Evolutionary conservation across 1,139 yeast species (phyloP), one percentile per base, ranked within the genome.

Genomic region (Yamadazyma siamensis): DNA sequence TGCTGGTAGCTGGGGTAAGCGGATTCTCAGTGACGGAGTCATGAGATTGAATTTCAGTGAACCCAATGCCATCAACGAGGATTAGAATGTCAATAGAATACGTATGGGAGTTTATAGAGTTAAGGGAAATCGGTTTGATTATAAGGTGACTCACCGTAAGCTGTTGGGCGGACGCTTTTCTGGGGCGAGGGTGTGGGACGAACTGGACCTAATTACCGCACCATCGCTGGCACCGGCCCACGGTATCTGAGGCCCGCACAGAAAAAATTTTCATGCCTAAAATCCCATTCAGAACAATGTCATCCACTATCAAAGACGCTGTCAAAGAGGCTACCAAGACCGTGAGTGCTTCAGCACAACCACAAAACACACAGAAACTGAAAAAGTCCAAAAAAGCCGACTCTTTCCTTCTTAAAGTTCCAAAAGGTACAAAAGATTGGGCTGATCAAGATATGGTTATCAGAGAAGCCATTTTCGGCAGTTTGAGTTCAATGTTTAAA

Each of bases 391-490:
- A 32, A 17, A 34, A 34, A 15, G 19, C 21, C 12, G 31, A 28
- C 19, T 13, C 56, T 21, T 86, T 84, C 56, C 74, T 83, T 39
- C 71, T 91, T 52, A 91, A 91, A 60, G 87, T 95, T 27, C 97
- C 98, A 33, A 91, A 89, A 59, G 98, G 98, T 43, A 91, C 98
- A 47, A 85, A 85, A 56, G 98, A 91, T 59, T 91, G 98, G 98
- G 84, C 95, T 43, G 98, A 91, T 48, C 84, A 84, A 57, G 98
- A 91, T 57, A 91, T 91, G 97, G 82, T 87, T 27, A 76, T 91
- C 47, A 79, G 98, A 57, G 91, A 86, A 49, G 94, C 85, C 26
- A 76, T 91, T 40, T 91, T 91, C 54, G 65, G 69, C 32, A 75
- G 87, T 11, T 63, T 91, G 43, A 76, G 89, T 21, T 53, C 65